Evolutionary conservation across 129 eudicot genomes (phyloP).

Genomic region (Centella asiatica): DNA sequence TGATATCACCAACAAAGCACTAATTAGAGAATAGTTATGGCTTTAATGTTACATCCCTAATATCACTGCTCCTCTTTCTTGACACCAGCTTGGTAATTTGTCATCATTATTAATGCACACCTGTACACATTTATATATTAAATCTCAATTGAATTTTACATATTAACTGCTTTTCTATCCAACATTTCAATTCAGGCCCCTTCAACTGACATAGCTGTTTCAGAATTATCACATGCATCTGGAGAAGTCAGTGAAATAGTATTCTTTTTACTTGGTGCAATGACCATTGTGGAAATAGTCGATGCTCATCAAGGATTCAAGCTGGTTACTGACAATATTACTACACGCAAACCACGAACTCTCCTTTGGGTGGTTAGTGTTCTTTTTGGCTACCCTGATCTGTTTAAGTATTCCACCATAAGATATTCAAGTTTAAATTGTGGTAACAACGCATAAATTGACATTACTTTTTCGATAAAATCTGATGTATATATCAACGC

Average conservation of each 20-base stretch:
- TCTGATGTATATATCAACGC: too few species aligned
- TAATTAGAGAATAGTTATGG: too few species aligned
- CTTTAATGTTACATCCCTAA: too few species aligned
- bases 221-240: slow-evolving; percentile 90
- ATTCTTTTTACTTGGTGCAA: slow-evolving; percentile 95
- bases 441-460: too few species aligned
- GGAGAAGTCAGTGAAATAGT: slow-evolving; percentile 99
- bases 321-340: slow-evolving; percentile 90
- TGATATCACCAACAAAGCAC: background rate
- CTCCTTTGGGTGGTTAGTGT: slow-evolving; percentile 99
- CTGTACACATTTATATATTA: background rate
- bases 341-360: slow-evolving; percentile 91
- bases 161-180: background rate
- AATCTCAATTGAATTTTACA: background rate
- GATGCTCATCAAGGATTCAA: slow-evolving; percentile 99
- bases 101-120: background rate
- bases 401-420: background rate
- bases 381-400: slow-evolving; percentile 1
- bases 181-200: slow-evolving; percentile 66
- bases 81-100: background rate
- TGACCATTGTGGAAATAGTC: slow-evolving; percentile 97
- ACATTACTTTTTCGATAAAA: too few species aligned
- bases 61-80: too few species aligned
- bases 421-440: too few species aligned
- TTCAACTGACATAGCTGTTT: slow-evolving; percentile 82